phyloP scores from a whole-genome alignment of 2,329 filamentous ascomycete genomes.

The Colletotrichum theobromicola region DNA sequence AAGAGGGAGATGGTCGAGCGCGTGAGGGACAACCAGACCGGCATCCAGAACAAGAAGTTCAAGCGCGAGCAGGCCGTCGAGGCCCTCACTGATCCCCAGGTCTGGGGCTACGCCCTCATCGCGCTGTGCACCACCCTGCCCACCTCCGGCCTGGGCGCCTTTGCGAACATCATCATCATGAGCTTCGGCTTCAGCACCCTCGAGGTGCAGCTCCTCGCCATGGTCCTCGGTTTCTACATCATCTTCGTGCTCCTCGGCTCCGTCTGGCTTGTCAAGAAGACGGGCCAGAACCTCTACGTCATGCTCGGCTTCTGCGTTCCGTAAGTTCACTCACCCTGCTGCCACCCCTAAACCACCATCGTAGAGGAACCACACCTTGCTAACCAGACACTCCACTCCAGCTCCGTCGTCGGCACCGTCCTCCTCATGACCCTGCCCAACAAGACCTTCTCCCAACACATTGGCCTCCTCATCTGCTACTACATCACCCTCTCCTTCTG shows the following conservation, averaged over 20 bases:
- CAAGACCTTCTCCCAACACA: constrained; percentile 59
- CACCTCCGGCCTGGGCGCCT: constrained; percentile 74
- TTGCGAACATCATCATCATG: constrained; percentile 76
- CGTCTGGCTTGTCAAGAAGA: constrained; percentile 72
- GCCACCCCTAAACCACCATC: neutral
- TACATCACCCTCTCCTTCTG: constrained; percentile 82
- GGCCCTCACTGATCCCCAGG: constrained; percentile 68
- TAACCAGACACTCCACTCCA: constrained; percentile 29
- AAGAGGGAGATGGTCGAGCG: constrained; percentile 69
- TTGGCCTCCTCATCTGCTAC: constrained; percentile 74
- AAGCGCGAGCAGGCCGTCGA: constrained; percentile 52
- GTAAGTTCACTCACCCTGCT: constrained; percentile 46
- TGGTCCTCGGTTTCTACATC: constrained; percentile 78
- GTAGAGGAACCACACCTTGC: neutral
- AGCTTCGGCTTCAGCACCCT: constrained; percentile 69
- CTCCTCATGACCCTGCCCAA: constrained; percentile 73
- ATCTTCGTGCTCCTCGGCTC: constrained; percentile 72
- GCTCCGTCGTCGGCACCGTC: constrained; percentile 74
- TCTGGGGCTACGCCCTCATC: constrained; percentile 68
- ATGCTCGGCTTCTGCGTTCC: constrained; percentile 72
- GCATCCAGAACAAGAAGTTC: constrained; percentile 60
- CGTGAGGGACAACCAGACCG: constrained; percentile 65
- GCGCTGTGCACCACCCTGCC: constrained; percentile 76
- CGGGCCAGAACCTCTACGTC: constrained; percentile 69
- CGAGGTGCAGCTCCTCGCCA: constrained; percentile 75